phyloP scores from a whole-genome alignment of 106 monocot species.

The Dioscorea alata region DNA sequence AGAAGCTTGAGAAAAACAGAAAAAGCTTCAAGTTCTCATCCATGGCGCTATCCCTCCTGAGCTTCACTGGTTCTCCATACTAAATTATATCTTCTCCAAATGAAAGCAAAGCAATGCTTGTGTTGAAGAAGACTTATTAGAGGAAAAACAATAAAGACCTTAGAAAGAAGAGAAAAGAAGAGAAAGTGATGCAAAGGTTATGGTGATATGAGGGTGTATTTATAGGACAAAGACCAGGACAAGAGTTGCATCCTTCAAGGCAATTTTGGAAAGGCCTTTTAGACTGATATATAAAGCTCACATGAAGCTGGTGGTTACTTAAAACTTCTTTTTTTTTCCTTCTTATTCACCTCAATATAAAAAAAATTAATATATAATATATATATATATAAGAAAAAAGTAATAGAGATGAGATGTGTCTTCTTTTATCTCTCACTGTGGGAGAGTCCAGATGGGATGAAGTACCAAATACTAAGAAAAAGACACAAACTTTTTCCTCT shows the following conservation, averaged over 20 bases:
- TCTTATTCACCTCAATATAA: background rate
- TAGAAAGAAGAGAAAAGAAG: background rate
- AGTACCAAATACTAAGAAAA: conserved; percentile 8
- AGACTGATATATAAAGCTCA: background rate
- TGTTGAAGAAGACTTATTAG: too few relatives aligned
- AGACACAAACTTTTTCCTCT: background rate
- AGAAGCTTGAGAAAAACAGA: background rate
- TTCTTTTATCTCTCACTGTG: background rate
- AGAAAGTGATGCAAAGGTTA: background rate
- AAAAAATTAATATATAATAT: background rate
- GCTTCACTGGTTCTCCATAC: conserved; percentile 56
- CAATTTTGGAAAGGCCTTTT: too few relatives aligned
- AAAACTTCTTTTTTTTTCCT: background rate
- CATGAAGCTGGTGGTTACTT: background rate
- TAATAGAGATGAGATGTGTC: too few relatives aligned
- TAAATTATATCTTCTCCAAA: background rate
- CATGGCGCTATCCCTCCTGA: conserved; percentile 75
- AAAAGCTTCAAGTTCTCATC: background rate
- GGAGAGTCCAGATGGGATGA: background rate
- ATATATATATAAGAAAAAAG: too few relatives aligned
- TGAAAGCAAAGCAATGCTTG: too few relatives aligned
- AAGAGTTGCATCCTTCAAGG: background rate
- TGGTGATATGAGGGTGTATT: background rate
- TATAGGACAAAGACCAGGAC: background rate
- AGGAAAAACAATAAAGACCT: too few relatives aligned